phyloP scores from a whole-genome alignment of 441 rosid genomes.

The Gossypium aridum region DNA sequence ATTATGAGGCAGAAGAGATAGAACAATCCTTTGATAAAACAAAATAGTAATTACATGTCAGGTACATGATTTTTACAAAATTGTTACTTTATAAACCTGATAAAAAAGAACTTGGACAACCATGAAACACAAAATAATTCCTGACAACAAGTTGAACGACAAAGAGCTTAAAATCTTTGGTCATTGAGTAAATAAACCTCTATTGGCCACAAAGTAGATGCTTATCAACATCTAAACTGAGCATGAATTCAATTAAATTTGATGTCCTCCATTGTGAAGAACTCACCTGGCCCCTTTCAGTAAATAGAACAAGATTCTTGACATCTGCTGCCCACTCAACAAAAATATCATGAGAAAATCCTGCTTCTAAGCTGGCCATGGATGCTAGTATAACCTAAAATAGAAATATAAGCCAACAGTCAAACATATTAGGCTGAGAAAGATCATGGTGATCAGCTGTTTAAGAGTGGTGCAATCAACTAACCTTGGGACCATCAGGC shows the following conservation, averaged over 20 bases:
- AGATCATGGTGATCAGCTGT: not conserved
- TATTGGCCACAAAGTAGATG: not conserved
- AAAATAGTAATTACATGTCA: not conserved
- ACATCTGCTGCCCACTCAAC: conserved; percentile 91
- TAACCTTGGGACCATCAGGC: conserved; percentile 92
- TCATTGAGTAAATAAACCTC: not conserved
- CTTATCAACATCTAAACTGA: not conserved
- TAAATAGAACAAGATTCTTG: conserved; percentile 81
- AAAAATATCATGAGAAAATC: conserved; percentile 91
- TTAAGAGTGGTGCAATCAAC: conserved; percentile 9
- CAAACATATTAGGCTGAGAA: not conserved
- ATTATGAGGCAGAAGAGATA: not conserved
- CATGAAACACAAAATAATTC: not conserved
- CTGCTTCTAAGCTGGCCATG: conserved; percentile 96
- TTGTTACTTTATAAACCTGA: not conserved
- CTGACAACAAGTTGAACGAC: not conserved
- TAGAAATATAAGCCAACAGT: conserved; percentile 22
- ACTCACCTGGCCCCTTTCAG: conserved; percentile 93
- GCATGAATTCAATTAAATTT: not conserved
- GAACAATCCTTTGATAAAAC: not conserved
- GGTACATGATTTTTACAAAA: not conserved
- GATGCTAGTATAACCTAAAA: conserved; percentile 86
- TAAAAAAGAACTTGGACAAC: not conserved
- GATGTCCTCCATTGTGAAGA: not conserved
- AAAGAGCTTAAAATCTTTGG: not conserved